These are phyloP conservation scores for Lagerstroemia speciosa DNA, from an alignment of 345 rosid species.

Conservation along the genomic window DNA sequence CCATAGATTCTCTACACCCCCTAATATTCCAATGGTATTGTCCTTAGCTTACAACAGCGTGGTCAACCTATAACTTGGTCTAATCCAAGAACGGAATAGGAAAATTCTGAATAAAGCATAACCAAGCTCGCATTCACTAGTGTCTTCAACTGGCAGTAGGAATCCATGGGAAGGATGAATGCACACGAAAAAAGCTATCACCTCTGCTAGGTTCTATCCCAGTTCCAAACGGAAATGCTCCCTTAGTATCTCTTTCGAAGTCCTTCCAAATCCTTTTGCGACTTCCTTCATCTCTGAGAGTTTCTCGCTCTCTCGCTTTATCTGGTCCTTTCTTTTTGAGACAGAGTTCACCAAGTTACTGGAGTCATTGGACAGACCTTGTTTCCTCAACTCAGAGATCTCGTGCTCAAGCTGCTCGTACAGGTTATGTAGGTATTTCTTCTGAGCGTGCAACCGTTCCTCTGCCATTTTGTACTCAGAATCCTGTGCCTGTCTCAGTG, in stretches of 20 bases:
- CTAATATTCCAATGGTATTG: no score
- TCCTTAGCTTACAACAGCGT: not conserved
- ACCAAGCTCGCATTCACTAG: not conserved
- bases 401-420: conserved; percentile 57
- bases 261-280: conserved; percentile 66
- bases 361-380: conserved; percentile 14
- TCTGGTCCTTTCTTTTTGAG: conserved; percentile 41
- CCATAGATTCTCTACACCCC: no score
- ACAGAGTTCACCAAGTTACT: conserved; percentile 29
- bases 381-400: conserved; percentile 34
- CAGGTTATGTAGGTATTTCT: conserved; percentile 44
- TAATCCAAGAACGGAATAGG: not conserved
- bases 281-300: conserved; percentile 66
- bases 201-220: conserved; percentile 7
- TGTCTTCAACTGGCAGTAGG: not conserved
- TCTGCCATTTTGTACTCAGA: conserved; percentile 61
- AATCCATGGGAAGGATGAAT: not conserved
- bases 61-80: not conserved
- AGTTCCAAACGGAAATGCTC: conserved; percentile 43
- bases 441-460: conserved; percentile 49
- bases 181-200: not conserved
- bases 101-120: not conserved
- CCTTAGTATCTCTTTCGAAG: conserved; percentile 38
- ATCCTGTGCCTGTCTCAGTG: conserved; percentile 49
- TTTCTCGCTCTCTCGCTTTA: conserved; percentile 40